Conservation (phyloP, 2,329 filamentous ascomycete genomes). For the Phoma sp. region DNA sequence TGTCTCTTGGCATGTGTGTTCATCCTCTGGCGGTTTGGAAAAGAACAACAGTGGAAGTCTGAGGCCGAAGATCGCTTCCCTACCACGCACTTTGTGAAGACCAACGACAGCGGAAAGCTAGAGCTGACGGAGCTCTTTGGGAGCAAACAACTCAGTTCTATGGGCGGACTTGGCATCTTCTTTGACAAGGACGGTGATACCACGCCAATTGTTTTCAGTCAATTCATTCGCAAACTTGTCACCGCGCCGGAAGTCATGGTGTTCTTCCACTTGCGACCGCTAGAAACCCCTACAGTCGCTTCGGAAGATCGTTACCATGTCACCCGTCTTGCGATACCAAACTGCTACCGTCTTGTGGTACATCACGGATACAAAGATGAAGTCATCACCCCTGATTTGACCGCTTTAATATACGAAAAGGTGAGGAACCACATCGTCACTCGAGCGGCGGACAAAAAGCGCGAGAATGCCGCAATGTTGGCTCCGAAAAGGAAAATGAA, state of each 20-base stretch:
- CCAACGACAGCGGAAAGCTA: conserved; percentile 38
- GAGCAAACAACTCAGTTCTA: conserved; percentile 35
- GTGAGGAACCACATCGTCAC: conserved; percentile 53
- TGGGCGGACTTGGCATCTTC: conserved; percentile 71
- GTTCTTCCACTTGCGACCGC: conserved; percentile 74
- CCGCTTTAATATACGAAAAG: conserved; percentile 61
- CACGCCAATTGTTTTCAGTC: conserved; percentile 71
- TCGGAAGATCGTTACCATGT: conserved; percentile 58
- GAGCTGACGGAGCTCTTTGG: conserved; percentile 52
- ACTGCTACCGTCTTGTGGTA: conserved; percentile 72
- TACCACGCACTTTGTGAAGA: conserved; percentile 54
- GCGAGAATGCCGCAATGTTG: conserved; percentile 3
- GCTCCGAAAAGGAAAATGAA: conserved; percentile 2
- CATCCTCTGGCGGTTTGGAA: conserved; percentile 79
- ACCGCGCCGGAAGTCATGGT: conserved; percentile 71
- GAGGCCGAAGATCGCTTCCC: conserved; percentile 66
- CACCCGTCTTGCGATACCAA: conserved; percentile 57
- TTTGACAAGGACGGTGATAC: conserved; percentile 77
- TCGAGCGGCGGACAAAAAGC: conserved; percentile 34
- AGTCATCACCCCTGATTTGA: conserved; percentile 70
- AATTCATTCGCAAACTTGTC: conserved; percentile 75
- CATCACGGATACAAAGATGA: conserved; percentile 77
- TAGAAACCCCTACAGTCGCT: conserved; percentile 59
- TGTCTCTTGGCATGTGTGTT: conserved; percentile 69
- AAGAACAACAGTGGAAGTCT: conserved; percentile 76